A percentile compares a stretch with the other conserved stretches of the same genome.
Conservation (phyloP, 768 basidiomycete species). For the Lactifluus rugatus region DNA sequence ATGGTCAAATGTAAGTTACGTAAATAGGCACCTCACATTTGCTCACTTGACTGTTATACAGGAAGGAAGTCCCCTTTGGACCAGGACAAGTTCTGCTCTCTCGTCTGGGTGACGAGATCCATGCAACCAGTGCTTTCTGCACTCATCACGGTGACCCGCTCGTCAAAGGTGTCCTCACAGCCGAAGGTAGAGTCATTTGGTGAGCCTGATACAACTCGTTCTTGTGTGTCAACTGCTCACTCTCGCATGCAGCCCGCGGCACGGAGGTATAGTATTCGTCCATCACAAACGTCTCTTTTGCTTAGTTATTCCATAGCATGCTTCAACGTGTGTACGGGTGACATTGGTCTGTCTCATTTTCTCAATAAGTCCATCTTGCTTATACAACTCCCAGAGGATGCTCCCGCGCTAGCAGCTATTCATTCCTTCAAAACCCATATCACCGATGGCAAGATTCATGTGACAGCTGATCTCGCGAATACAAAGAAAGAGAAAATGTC, state of each 20-base stretch:
- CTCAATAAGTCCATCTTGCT: conserved; percentile 15
- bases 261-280: conserved; percentile 49
- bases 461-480: conserved; percentile 55
- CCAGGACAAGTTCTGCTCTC: conserved; percentile 71
- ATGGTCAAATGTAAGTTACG: conserved; percentile 52
- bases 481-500: conserved; percentile 60
- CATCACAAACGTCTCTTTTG: neutral
- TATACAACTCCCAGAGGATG: conserved; percentile 53
- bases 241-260: conserved; percentile 55
- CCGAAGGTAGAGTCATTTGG: conserved; percentile 76
- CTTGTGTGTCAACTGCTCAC: conserved; percentile 1
- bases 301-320: conserved; percentile 43
- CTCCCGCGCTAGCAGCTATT: conserved; percentile 71
- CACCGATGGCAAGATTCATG: conserved; percentile 63
- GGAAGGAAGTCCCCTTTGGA: conserved; percentile 78
- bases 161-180: conserved; percentile 68
- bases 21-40: neutral
- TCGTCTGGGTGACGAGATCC: conserved; percentile 61
- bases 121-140: conserved; percentile 78
- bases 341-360: conserved; percentile 47
- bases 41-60: conserved; percentile 24
- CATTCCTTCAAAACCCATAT: conserved; percentile 68
- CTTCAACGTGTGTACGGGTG: conserved; percentile 78
- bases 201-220: conserved; percentile 27
- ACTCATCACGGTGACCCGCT: conserved; percentile 90